A percentile compares a stretch with the other conserved stretches of the same genome.
Conservation (phyloP, 805 yeast genomes). For the Candida odintsovae region DNA sequence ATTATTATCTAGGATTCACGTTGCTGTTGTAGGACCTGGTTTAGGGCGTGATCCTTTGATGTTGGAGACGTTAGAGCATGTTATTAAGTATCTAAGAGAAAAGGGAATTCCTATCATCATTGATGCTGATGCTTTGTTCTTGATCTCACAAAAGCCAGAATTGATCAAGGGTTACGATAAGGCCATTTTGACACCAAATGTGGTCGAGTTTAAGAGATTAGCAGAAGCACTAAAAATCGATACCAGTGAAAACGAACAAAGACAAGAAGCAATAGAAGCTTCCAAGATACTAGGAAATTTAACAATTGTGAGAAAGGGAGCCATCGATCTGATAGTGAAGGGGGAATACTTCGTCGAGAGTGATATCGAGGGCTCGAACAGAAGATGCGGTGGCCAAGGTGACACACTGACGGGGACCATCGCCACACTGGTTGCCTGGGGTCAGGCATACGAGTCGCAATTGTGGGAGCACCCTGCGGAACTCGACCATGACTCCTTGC, state of each 20-base stretch:
- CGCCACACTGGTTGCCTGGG: constrained; percentile 83
- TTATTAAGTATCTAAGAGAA: constrained; percentile 48
- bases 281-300: constrained; percentile 50
- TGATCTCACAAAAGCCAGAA: constrained; percentile 53
- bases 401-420: constrained; percentile 84
- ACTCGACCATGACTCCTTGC: constrained; percentile 25
- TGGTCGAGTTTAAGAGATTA: constrained; percentile 73
- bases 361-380: constrained; percentile 55
- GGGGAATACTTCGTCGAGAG: constrained; percentile 38
- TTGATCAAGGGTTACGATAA: constrained; percentile 48
- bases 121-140: constrained; percentile 85
- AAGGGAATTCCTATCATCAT: constrained; percentile 65
- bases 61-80: constrained; percentile 51
- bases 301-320: constrained; percentile 71
- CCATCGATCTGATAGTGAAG: constrained; percentile 54
- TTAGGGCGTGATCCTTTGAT: constrained; percentile 76
- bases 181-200: constrained; percentile 84
- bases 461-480: constrained; percentile 49
- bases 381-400: constrained; percentile 96
- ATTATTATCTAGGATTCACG: constrained; percentile 65
- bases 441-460: constrained; percentile 50
- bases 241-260: background rate
- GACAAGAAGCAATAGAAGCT: constrained; percentile 31
- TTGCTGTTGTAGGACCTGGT: constrained; percentile 89
- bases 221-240: constrained; percentile 41